Percentiles rank a stretch among this genome's conserved stretches.
These are phyloP conservation scores for Blastomyces parvus DNA, from an alignment of 2,329 filamentous ascomycete species.

Conservation along the genomic window DNA sequence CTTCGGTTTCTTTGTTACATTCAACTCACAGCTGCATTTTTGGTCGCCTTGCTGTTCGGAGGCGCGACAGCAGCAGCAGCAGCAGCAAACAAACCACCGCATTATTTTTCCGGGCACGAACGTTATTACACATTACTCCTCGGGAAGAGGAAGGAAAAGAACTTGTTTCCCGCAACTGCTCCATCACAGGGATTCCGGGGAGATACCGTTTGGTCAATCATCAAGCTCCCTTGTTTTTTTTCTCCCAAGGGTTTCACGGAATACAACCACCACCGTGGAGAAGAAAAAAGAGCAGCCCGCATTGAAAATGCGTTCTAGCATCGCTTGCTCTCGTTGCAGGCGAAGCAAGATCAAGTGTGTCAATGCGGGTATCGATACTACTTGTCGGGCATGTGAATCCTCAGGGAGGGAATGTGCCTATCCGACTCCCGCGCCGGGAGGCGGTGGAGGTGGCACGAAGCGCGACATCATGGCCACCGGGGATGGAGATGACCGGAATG, in stretches of 20 bases:
- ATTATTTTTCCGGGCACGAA: conserved; percentile 10
- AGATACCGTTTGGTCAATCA: neutral
- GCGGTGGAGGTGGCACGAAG: conserved; percentile 27
- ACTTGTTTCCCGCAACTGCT: neutral
- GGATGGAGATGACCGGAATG: conserved; percentile 33
- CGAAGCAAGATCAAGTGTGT: conserved; percentile 81
- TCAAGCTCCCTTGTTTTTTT: neutral
- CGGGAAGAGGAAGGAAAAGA: neutral
- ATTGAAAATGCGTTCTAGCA: conserved; percentile 61
- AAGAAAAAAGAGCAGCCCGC: conserved; percentile 19
- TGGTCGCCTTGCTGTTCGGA: neutral
- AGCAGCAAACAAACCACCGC: conserved; percentile 5
- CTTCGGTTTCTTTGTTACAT: conserved; percentile 7
- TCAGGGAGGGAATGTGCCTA: conserved; percentile 65
- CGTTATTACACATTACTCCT: neutral
- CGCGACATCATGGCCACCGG: conserved; percentile 27
- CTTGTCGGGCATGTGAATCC: conserved; percentile 65
- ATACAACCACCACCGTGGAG: conserved; percentile 13
- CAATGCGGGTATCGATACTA: conserved; percentile 61
- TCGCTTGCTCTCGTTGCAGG: conserved; percentile 66
- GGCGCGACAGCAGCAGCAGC: conserved; percentile 1
- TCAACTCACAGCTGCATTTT: conserved; percentile 6
- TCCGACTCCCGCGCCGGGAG: conserved; percentile 40
- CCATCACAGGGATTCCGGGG: neutral
- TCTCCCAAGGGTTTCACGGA: neutral